phyloP scores from a whole-genome alignment of 257 asterid species.

The Jaltomata sinuosa region DNA sequence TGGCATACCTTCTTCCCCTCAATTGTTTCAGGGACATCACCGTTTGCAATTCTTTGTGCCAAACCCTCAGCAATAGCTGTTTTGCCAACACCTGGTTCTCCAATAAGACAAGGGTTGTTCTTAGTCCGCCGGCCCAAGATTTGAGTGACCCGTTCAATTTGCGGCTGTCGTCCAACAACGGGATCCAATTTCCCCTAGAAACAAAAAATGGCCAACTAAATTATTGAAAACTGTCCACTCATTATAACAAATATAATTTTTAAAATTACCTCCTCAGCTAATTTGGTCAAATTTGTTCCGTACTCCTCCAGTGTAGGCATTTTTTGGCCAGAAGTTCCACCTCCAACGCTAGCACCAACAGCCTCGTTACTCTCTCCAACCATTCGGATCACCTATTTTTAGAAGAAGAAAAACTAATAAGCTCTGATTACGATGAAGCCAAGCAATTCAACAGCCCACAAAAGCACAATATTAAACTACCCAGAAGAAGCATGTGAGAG shows the following conservation, averaged over 20 bases:
- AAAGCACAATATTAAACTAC: neutral
- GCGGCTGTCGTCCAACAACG: slow-evolving; percentile 87
- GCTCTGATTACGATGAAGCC: neutral
- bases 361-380: slow-evolving; percentile 77
- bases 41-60: slow-evolving; percentile 89
- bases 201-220: slow-evolving; percentile 4
- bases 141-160: slow-evolving; percentile 96
- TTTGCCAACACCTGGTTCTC: slow-evolving; percentile 99
- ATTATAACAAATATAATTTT: neutral
- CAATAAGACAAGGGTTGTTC: slow-evolving; percentile 96
- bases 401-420: neutral
- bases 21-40: slow-evolving; percentile 96
- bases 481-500: neutral
- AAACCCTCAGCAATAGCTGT: slow-evolving; percentile 99
- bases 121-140: slow-evolving; percentile 94
- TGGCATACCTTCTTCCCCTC: slow-evolving; percentile 86
- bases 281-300: slow-evolving; percentile 67
- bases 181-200: slow-evolving; percentile 94
- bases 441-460: neutral
- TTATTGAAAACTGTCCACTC: neutral
- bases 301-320: slow-evolving; percentile 78
- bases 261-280: slow-evolving; percentile 77
- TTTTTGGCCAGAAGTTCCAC: slow-evolving; percentile 64
- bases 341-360: slow-evolving; percentile 80
- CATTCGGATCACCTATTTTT: slow-evolving; percentile 57